Conservation (phyloP, 139 green algal genomes). For the Chlamydomonas schloesseri region DNA sequence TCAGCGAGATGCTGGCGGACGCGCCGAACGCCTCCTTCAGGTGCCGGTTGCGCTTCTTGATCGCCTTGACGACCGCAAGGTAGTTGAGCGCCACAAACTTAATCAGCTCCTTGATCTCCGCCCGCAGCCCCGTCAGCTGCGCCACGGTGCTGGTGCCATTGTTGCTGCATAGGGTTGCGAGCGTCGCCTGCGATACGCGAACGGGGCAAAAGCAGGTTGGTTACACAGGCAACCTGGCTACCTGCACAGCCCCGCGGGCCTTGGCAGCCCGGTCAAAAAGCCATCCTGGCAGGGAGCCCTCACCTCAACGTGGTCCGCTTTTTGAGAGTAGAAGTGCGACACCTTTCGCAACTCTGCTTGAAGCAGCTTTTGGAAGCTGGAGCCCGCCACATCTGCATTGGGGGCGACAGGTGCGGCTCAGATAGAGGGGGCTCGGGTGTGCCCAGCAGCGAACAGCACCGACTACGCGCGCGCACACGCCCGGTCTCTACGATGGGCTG, state of each 20-base stretch:
- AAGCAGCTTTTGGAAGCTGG: slow-evolving; percentile 7
- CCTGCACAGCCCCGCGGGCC: too few species aligned
- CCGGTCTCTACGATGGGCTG: too few species aligned
- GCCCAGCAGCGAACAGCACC: too few species aligned
- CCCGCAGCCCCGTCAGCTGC: slow-evolving; percentile 59
- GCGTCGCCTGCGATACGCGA: slow-evolving; percentile 11
- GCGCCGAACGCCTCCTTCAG: slow-evolving; percentile 59
- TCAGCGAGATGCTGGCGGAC: slow-evolving; percentile 49
- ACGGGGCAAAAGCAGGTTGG: too few species aligned
- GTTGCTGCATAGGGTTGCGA: background rate
- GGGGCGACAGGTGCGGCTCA: too few species aligned
- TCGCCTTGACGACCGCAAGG: slow-evolving; percentile 75
- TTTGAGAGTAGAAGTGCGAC: slow-evolving; percentile 35
- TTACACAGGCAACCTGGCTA: too few species aligned
- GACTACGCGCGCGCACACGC: too few species aligned
- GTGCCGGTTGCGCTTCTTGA: slow-evolving; percentile 91
- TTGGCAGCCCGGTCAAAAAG: too few species aligned
- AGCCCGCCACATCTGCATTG: slow-evolving; percentile 1
- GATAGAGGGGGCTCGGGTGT: too few species aligned
- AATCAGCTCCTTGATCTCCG: slow-evolving; percentile 61
- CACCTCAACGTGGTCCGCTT: slow-evolving; percentile 15
- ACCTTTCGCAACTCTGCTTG: slow-evolving; percentile 30
- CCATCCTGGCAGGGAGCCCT: too few species aligned
- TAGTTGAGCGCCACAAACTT: slow-evolving; percentile 90
- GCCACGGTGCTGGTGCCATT: background rate